phyloP scores from a whole-genome alignment of 768 basidiomycete genomes.

The Agaricus blazei region DNA sequence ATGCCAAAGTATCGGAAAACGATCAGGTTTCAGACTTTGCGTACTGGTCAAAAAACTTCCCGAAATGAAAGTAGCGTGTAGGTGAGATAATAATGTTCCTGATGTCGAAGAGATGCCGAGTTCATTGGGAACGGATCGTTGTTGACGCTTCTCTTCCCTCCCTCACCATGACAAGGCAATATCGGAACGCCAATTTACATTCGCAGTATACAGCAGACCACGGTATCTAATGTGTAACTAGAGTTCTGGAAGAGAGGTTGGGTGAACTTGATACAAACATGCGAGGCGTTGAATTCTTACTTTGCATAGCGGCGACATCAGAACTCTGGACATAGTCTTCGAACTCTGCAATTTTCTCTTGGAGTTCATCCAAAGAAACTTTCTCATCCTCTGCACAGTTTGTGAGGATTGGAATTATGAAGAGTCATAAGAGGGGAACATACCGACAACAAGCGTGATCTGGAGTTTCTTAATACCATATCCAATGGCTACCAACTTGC shows the following conservation, averaged over 20 bases:
- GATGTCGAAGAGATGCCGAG: conserved; percentile 12
- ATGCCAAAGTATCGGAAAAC: not conserved
- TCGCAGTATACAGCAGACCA: not conserved
- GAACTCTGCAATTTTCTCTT: conserved; percentile 83
- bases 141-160: not conserved
- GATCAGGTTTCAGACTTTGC: conserved; percentile 5
- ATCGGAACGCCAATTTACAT: not conserved
- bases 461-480: conserved; percentile 92
- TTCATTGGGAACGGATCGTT: not conserved
- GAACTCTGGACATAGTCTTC: conserved; percentile 90
- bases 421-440: conserved; percentile 17
- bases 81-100: conserved; percentile 12
- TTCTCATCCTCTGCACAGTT: conserved; percentile 80
- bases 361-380: conserved; percentile 87
- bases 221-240: conserved; percentile 1
- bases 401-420: not conserved
- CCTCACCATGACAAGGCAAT: not conserved
- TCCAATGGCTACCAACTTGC: conserved; percentile 89
- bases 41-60: not conserved
- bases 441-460: conserved; percentile 55
- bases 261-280: not conserved
- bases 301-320: conserved; percentile 93
- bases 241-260: conserved; percentile 10
- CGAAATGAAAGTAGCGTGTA: conserved; percentile 9
- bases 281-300: conserved; percentile 34